Evolutionary conservation across 805 yeast genomes (phyloP).

Genomic region (Starmerella gropengiesseri): DNA sequence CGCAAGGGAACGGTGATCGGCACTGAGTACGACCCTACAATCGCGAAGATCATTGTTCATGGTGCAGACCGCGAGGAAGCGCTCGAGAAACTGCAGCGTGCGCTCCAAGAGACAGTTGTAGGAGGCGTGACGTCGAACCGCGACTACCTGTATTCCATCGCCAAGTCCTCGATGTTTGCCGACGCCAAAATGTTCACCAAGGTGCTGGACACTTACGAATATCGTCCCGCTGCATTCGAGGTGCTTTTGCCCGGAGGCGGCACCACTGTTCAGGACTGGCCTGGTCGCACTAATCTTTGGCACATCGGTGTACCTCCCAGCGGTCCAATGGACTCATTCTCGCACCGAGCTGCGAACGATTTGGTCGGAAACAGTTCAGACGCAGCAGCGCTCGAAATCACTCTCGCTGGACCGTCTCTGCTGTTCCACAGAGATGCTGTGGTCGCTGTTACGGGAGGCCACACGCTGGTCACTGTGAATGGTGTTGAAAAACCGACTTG

Average conservation of each 20-base stretch:
- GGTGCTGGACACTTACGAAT: slow-evolving; percentile 69
- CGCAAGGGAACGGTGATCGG: slow-evolving; percentile 74
- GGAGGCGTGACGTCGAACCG: slow-evolving; percentile 83
- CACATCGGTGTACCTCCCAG: slow-evolving; percentile 95
- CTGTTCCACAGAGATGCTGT: slow-evolving; percentile 72
- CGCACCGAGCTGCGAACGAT: slow-evolving; percentile 80
- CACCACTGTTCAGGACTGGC: slow-evolving; percentile 93
- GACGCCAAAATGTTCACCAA: slow-evolving; percentile 78
- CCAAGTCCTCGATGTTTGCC: slow-evolving; percentile 72
- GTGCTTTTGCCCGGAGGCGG: slow-evolving; percentile 83
- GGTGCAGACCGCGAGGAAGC: slow-evolving; percentile 86
- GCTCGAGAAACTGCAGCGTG: slow-evolving; percentile 59
- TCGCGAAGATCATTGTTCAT: slow-evolving; percentile 92
- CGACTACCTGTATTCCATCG: slow-evolving; percentile 79
- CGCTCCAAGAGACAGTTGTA: slow-evolving; percentile 75
- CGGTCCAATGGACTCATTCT: slow-evolving; percentile 93
- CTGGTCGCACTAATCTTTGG: slow-evolving; percentile 80
- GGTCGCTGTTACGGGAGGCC: slow-evolving; percentile 82
- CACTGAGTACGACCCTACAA: slow-evolving; percentile 91
- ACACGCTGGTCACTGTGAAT: slow-evolving; percentile 54
- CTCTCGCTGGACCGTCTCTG: slow-evolving; percentile 77
- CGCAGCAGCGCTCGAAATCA: slow-evolving; percentile 85
- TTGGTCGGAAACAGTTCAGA: slow-evolving; percentile 75
- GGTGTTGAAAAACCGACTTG: slow-evolving; percentile 49
- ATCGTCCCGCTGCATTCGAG: slow-evolving; percentile 76